These are phyloP conservation scores for Irpex sp. DNA, from an alignment of 1,284 basidiomycete species.

Conservation along the genomic window DNA sequence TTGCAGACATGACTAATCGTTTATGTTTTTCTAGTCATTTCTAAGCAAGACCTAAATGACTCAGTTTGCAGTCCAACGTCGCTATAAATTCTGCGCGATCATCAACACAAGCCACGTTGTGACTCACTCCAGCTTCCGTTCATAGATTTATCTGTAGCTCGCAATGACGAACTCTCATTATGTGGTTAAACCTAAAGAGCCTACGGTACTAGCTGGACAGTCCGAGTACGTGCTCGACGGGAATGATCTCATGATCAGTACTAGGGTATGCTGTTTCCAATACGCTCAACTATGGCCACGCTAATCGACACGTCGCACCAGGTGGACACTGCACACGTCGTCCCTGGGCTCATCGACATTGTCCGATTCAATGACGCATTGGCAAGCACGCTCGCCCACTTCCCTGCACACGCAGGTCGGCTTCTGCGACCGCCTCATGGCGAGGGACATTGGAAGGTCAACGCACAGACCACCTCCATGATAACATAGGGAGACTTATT, in stretches of 20 bases:
- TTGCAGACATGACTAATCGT: no score
- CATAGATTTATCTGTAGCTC: background rate
- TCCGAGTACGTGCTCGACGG: background rate
- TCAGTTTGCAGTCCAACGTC: no score
- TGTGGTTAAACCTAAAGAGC: slow-evolving; percentile 6
- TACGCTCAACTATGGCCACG: background rate
- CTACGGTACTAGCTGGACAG: slow-evolving; percentile 8
- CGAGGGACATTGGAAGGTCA: slow-evolving; percentile 11
- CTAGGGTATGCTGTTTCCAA: slow-evolving; percentile 4
- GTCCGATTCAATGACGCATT: slow-evolving; percentile 13
- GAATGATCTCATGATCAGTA: slow-evolving; percentile 2
- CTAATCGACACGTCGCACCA: background rate
- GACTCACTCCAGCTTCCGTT: no score
- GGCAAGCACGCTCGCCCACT: slow-evolving; percentile 11
- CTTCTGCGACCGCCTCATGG: slow-evolving; percentile 2
- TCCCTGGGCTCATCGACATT: slow-evolving; percentile 14
- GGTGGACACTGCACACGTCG: slow-evolving; percentile 16
- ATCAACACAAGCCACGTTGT: no score
- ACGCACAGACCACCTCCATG: background rate
- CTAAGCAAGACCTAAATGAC: no score
- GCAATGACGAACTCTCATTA: background rate
- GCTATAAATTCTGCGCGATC: no score
- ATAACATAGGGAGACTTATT: background rate
- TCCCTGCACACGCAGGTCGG: slow-evolving; percentile 14
- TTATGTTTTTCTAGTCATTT: no score